Percentiles rank a stretch among this genome's conserved stretches.
Evolutionary conservation across 306 rosid species (phyloP).

Genomic region (Glycyrrhiza uralensis): DNA sequence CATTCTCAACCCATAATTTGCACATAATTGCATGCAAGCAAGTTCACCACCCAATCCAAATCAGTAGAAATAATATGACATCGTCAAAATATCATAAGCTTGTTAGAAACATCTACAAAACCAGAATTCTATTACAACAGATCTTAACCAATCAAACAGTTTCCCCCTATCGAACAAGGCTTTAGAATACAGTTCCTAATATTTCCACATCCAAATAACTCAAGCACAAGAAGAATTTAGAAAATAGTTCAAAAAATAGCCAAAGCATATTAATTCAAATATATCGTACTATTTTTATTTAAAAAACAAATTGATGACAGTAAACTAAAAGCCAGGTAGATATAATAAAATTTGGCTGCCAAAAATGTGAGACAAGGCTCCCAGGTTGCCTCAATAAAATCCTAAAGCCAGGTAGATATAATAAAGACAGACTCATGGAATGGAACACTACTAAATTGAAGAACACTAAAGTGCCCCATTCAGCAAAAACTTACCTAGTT

Average conservation of each 20-base stretch:
- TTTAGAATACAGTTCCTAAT: too few relatives aligned
- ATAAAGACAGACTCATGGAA: background rate
- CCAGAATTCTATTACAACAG: background rate
- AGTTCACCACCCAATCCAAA: background rate
- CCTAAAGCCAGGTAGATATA: conserved; percentile 22
- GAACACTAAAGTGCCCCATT: background rate
- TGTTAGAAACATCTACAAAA: background rate
- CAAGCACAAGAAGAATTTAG: background rate
- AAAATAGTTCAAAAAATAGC: background rate
- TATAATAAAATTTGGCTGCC: conserved; percentile 43
- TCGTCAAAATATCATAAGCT: background rate
- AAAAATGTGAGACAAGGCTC: conserved; percentile 42
- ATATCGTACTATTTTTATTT: background rate
- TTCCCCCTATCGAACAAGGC: background rate
- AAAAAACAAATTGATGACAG: background rate
- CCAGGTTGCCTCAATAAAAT: conserved; percentile 48
- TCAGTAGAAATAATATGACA: background rate
- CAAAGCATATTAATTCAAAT: background rate
- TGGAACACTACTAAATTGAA: background rate
- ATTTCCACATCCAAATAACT: background rate
- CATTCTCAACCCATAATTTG: background rate
- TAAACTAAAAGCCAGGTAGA: too few relatives aligned
- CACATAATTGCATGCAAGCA: background rate
- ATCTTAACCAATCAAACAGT: conserved; percentile 1
- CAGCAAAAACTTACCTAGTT: conserved; percentile 28